Conservation (phyloP, 257 asterid species). For the Jasminum sambac region DNA sequence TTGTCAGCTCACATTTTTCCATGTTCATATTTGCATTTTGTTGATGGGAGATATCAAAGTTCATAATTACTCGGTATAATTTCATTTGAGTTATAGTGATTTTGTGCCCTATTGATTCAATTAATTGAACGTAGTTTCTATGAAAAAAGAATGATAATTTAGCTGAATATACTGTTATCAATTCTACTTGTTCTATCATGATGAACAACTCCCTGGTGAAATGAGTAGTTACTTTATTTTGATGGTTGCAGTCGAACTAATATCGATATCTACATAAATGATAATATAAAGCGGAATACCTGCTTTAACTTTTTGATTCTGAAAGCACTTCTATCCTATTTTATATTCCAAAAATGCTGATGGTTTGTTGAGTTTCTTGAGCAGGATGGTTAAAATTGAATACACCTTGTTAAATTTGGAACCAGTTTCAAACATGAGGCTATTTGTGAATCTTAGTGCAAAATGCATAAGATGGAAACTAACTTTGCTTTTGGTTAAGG, state of each 20-base stretch:
- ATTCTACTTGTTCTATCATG: conserved; percentile 14
- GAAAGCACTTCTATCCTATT: no score
- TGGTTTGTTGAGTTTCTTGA: no score
- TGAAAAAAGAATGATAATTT: conserved; percentile 1
- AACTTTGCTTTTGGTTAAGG: conserved; percentile 51
- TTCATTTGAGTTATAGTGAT: conserved; percentile 3
- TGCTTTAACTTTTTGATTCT: no score
- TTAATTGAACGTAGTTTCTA: background rate
- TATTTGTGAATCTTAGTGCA: background rate
- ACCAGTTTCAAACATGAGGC: no score
- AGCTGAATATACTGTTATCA: conserved; percentile 10
- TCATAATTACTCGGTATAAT: background rate
- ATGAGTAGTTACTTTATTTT: conserved; percentile 12
- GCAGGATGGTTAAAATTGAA: no score
- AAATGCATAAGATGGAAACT: conserved; percentile 26
- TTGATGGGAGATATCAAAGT: conserved; percentile 3
- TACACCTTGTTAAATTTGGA: no score
- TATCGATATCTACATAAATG: background rate
- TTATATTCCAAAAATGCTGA: no score
- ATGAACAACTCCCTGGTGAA: background rate
- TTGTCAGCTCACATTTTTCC: conserved; percentile 11
- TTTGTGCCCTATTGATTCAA: background rate
- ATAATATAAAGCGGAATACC: background rate
- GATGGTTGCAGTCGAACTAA: background rate
- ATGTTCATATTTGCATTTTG: conserved; percentile 4